These are phyloP conservation scores for Coniochaeta hoffmannii DNA, from an alignment of 2,329 filamentous ascomycete genomes.

Conservation along the genomic window DNA sequence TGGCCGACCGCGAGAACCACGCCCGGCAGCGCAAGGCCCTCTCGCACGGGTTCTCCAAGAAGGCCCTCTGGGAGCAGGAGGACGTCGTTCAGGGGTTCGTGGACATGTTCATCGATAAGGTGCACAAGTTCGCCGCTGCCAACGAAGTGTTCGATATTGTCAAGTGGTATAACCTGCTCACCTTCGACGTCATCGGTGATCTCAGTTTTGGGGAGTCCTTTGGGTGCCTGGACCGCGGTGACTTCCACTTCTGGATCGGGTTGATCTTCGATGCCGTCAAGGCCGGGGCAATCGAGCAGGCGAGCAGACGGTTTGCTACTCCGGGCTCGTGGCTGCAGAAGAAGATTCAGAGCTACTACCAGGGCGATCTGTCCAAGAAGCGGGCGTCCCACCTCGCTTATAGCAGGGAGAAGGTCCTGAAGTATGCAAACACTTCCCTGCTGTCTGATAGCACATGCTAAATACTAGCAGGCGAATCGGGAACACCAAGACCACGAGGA, in stretches of 20 bases:
- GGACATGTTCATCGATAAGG: slow-evolving; percentile 18
- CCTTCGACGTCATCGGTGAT: slow-evolving; percentile 36
- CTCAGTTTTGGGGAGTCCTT: slow-evolving; percentile 38
- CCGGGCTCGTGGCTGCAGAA: slow-evolving; percentile 6
- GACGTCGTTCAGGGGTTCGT: slow-evolving; percentile 20
- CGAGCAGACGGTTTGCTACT: not conserved
- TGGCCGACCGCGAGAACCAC: slow-evolving; percentile 19
- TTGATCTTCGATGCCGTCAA: slow-evolving; percentile 18
- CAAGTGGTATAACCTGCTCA: slow-evolving; percentile 20
- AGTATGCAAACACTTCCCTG: not conserved
- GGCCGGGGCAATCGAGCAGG: slow-evolving; percentile 7
- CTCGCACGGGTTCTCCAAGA: slow-evolving; percentile 11
- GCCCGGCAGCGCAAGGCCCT: slow-evolving; percentile 26
- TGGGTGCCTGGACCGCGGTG: slow-evolving; percentile 25
- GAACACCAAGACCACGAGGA: slow-evolving; percentile 7
- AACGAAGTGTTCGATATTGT: slow-evolving; percentile 7
- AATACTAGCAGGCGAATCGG: slow-evolving; percentile 2
- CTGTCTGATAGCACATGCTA: not conserved
- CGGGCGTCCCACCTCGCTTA: slow-evolving; percentile 6
- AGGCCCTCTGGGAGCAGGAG: slow-evolving; percentile 24
- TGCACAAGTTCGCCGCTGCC: slow-evolving; percentile 8
- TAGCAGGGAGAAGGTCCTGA: slow-evolving; percentile 8
- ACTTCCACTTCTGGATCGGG: slow-evolving; percentile 20
- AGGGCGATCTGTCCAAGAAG: slow-evolving; percentile 4
- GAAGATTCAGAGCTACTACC: slow-evolving; percentile 5